phyloP scores from a whole-genome alignment of 805 yeast genomes.

The Yarrowia yakushimensis region DNA sequence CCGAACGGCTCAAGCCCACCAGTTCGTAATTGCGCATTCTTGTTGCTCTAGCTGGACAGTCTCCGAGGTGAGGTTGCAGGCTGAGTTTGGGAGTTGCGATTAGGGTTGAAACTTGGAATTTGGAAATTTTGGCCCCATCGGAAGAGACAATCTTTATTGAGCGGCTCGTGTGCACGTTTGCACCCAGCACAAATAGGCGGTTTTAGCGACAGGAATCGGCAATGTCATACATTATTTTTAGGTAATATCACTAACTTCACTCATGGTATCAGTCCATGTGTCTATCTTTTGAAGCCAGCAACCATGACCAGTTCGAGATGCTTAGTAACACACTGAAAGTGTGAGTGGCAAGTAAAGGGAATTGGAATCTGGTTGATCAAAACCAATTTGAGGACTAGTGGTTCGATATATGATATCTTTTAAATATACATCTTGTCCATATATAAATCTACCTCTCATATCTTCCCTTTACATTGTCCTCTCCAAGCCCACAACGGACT shows the following conservation, averaged over 20 bases:
- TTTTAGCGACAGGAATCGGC: not conserved
- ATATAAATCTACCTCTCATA: too few species aligned
- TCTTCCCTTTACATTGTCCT: not conserved
- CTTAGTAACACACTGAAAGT: not conserved
- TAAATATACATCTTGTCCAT: too few species aligned
- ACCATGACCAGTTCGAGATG: not conserved
- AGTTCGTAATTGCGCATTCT: constrained; percentile 23
- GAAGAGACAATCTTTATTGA: not conserved
- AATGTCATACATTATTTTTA: not conserved
- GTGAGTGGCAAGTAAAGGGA: too few species aligned
- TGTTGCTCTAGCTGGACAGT: constrained; percentile 1
- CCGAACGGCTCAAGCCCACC: constrained; percentile 21
- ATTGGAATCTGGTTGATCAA: too few species aligned
- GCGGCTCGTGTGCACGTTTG: not conserved
- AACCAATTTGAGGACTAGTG: too few species aligned
- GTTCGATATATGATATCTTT: too few species aligned
- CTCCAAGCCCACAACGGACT: too few species aligned
- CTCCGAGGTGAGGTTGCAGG: not conserved
- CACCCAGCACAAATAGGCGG: not conserved
- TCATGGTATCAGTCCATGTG: not conserved
- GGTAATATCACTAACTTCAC: not conserved
- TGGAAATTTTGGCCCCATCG: not conserved
- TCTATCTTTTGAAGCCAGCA: not conserved
- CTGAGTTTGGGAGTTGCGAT: constrained; percentile 16
- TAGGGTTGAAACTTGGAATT: not conserved